Percentiles rank a stretch among this genome's conserved stretches.
Evolutionary conservation across 257 asterid species (phyloP).

Genomic region (Hygrophila difformis): DNA sequence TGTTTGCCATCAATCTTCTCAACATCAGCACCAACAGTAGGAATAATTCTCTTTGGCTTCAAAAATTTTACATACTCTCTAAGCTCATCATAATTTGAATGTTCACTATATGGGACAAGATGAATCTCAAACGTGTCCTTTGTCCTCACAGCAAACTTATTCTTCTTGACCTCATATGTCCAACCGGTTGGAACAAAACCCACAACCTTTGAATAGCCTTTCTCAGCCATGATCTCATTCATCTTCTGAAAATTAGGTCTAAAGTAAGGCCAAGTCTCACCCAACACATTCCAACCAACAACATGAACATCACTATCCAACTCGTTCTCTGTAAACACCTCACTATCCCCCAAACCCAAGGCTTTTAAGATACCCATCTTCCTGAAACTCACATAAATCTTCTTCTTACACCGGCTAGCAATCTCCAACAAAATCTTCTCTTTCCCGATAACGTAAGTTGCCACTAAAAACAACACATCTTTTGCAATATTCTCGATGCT

Average conservation of each 20-base stretch:
- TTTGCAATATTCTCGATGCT: conserved; percentile 38
- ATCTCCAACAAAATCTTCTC: conserved; percentile 83
- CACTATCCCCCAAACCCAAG: conserved; percentile 54
- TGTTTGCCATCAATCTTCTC: conserved; percentile 79
- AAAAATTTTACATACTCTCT: conserved; percentile 75
- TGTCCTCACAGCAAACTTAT: conserved; percentile 65
- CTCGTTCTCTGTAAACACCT: conserved; percentile 61
- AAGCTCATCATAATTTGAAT: conserved; percentile 81
- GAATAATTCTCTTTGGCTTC: conserved; percentile 78
- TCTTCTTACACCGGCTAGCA: conserved; percentile 66
- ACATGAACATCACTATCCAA: conserved; percentile 75
- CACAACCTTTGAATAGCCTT: conserved; percentile 65
- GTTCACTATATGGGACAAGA: conserved; percentile 97
- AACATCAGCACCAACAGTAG: conserved; percentile 84
- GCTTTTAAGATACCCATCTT: conserved; percentile 61
- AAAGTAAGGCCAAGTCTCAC: conserved; percentile 95
- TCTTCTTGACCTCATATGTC: conserved; percentile 80
- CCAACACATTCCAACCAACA: conserved; percentile 89
- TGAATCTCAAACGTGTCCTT: conserved; percentile 80
- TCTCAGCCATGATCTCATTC: conserved; percentile 75
- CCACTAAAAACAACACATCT: conserved; percentile 75
- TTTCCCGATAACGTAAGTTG: conserved; percentile 85
- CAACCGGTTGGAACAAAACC: conserved; percentile 96
- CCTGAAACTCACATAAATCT: conserved; percentile 49
- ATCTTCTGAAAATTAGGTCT: conserved; percentile 68